Percentiles rank a stretch among this genome's conserved stretches.
These are phyloP conservation scores for Paraurostyla sp. DNA, from an alignment of 73 alveolate species.

Conservation along the genomic window DNA sequence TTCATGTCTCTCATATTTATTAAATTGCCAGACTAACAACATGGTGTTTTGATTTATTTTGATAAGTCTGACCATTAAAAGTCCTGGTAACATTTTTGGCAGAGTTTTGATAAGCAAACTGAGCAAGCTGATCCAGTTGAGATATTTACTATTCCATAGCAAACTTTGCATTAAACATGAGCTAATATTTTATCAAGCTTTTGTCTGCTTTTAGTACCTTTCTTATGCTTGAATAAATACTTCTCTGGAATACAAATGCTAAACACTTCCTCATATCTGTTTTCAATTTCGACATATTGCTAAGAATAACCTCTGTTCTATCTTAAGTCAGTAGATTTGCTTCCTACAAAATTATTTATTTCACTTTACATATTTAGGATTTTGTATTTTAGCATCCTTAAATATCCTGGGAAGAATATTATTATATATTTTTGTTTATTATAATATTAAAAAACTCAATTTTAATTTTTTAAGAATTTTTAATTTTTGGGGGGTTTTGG, in stretches of 20 bases:
- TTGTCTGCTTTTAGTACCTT: background rate
- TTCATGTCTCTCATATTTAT: background rate
- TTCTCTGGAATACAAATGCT: background rate
- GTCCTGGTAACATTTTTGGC: background rate
- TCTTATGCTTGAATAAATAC: background rate
- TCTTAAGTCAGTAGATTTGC: too few relatives aligned
- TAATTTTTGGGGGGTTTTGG: too few relatives aligned
- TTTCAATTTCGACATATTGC: background rate
- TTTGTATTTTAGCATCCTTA: too few relatives aligned
- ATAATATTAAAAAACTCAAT: too few relatives aligned
- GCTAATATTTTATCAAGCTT: background rate
- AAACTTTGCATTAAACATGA: background rate
- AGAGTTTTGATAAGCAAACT: background rate
- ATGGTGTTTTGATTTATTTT: background rate
- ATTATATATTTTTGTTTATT: too few relatives aligned
- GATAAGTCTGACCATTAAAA: background rate
- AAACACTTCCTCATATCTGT: background rate
- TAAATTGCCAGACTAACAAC: background rate
- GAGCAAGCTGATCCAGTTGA: background rate
- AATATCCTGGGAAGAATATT: too few relatives aligned
- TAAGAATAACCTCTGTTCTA: too few relatives aligned
- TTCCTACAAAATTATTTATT: too few relatives aligned
- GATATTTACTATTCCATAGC: slow-evolving; percentile 12
- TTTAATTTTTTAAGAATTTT: too few relatives aligned
- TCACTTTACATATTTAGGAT: too few relatives aligned